A percentile compares a stretch with the other conserved stretches of the same genome.
These are phyloP conservation scores for Neopestalotiopsis rosae DNA, from an alignment of 2,329 filamentous ascomycete genomes.

Conservation along the genomic window DNA sequence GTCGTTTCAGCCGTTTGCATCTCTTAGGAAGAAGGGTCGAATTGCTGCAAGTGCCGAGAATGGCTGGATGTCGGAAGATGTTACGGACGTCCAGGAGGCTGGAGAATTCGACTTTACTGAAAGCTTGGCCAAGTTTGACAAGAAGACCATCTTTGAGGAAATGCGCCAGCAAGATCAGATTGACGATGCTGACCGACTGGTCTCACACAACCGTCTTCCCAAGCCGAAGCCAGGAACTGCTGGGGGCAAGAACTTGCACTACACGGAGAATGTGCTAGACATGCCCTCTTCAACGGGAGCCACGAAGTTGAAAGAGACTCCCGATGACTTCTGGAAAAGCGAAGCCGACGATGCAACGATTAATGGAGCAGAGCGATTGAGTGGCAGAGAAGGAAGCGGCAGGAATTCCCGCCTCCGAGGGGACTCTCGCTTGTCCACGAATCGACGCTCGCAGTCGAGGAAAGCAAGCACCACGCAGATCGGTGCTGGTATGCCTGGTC, in stretches of 20 bases:
- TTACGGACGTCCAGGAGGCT: slow-evolving; percentile 90
- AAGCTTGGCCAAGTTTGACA: slow-evolving; percentile 93
- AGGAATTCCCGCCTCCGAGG: slow-evolving; percentile 54
- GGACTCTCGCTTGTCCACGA: slow-evolving; percentile 57
- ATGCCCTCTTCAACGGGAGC: slow-evolving; percentile 42
- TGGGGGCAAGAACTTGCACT: slow-evolving; percentile 88
- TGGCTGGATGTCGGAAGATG: slow-evolving; percentile 95
- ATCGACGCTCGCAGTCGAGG: slow-evolving; percentile 59
- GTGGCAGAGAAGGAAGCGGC: slow-evolving; percentile 57
- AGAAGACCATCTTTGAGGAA: slow-evolving; percentile 87
- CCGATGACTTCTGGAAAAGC: slow-evolving; percentile 72
- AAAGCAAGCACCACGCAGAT: slow-evolving; percentile 54
- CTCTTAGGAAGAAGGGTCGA: slow-evolving; percentile 60
- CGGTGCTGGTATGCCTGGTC: slow-evolving; percentile 44
- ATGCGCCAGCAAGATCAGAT: slow-evolving; percentile 87
- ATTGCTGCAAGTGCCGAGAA: slow-evolving; percentile 59
- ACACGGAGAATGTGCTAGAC: slow-evolving; percentile 89
- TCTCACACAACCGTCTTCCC: slow-evolving; percentile 79
- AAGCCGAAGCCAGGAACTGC: slow-evolving; percentile 70
- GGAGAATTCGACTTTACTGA: slow-evolving; percentile 94
- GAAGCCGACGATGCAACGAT: slow-evolving; percentile 68
- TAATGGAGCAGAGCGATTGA: slow-evolving; percentile 49
- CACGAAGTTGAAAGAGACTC: slow-evolving; percentile 44
- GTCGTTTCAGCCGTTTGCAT: slow-evolving; percentile 67
- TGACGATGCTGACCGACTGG: slow-evolving; percentile 88